Base-by-base conservation (phyloP, 768 basidiomycete genomes). In the Kwoniella heveanensis region DNA sequence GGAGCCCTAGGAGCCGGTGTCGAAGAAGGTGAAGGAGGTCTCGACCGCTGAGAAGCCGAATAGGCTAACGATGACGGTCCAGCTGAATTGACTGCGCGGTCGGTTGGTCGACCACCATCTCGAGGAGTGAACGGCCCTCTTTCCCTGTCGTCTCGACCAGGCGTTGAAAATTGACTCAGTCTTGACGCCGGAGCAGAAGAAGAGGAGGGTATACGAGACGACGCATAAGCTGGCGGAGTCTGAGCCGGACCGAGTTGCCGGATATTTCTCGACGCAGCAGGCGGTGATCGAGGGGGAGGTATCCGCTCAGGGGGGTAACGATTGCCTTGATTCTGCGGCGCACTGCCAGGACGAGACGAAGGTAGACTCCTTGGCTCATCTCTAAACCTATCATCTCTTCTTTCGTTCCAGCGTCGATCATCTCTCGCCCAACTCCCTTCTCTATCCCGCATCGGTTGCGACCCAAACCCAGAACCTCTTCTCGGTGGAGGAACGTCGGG, bases 381-480 rank as follows among this genome's bases (percentile, higher is more conserved):
- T 27, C 64, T 51, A 8, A 60, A 65, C 29, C 53, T 54, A 7
- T 55, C 64, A 22, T 55, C 54, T 29, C 54, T 36, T 8, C 61
- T 25, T 25, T 63, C 63, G 13, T 10, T 47, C 27, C 51, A 47
- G 13, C 57, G 46, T 27, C 62, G n/a, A 37, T 68, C 62, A 19
- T 68, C 66, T 55, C 66, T 60, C 17, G 52, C 30, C 32, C 48
- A 48, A 22, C 51, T 37, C 5, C 44, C 39, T 57, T 58, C 58
- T 30, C 64, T 55, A 0, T 67, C 66, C 47, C 58, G 46, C 32
- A 46, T 21, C 12, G 60, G 52, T 10, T 24, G 37, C 12, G 53
- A 36, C 8, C 49, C 37, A 19, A 57, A 53, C 22, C 57, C 51
- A 26, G 56, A 58, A 25, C 32, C 39, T 24, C 57, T 22, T 37